Conservation (phyloP, 257 asterid genomes). For the Rauvolfia tetraphylla region DNA sequence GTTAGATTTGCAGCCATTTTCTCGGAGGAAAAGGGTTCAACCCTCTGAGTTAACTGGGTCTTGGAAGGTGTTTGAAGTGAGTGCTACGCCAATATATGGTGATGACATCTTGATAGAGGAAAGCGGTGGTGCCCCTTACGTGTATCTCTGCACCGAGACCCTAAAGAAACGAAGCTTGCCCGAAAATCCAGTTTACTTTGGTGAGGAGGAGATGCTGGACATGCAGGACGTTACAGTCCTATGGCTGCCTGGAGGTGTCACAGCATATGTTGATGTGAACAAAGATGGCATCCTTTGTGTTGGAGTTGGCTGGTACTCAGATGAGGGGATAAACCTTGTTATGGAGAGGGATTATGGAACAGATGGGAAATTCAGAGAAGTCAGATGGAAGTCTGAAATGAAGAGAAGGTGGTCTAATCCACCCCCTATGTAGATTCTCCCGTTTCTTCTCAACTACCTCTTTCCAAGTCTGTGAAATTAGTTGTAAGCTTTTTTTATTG, state of each 20-base stretch:
- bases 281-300: conserved; percentile 82
- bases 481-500: background rate
- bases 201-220: conserved; percentile 87
- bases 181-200: conserved; percentile 55
- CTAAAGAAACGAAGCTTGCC: conserved; percentile 84
- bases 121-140: conserved; percentile 39
- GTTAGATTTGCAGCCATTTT: conserved; percentile 73
- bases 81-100: conserved; percentile 76
- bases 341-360: conserved; percentile 95
- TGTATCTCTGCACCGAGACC: conserved; percentile 79
- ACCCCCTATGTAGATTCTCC: conserved; percentile 58
- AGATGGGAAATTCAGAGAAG: conserved; percentile 93
- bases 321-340: conserved; percentile 86
- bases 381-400: conserved; percentile 85
- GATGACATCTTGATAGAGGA: conserved; percentile 49
- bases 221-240: conserved; percentile 80
- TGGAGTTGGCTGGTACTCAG: conserved; percentile 98
- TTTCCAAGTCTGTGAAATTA: background rate
- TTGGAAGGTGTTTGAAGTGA: conserved; percentile 95
- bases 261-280: conserved; percentile 83
- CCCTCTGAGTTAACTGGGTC: conserved; percentile 85
- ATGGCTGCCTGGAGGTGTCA: conserved; percentile 97
- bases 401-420: conserved; percentile 95
- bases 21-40: conserved; percentile 86
- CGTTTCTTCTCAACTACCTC: too few relatives aligned